Evolutionary conservation across 371 early-diverging fungal species (phyloP), one percentile per base, ranked within the genome.

Genomic region (Mycotypha africana): DNA sequence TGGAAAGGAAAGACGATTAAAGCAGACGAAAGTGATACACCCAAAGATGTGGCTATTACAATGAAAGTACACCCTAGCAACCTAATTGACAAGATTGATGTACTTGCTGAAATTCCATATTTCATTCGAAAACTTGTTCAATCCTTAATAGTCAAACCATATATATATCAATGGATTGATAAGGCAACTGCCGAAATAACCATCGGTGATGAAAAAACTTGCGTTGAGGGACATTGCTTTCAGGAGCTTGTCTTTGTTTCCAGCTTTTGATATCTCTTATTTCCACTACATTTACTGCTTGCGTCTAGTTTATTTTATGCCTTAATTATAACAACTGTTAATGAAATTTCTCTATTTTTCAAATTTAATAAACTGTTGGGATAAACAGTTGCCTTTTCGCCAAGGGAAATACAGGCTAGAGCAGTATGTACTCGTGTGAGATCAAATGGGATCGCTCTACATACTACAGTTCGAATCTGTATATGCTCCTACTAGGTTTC

Each of bases 71-170:
- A 64, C 30, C 74, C 81, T 30, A 68, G 77, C 48, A 69, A 73
- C 37, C 67, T 89, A 42, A 59, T 84, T 43, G 82, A 83, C 35
- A 84, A 88, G 55, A 83, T 95, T 41, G 94, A 97, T 57, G 78
- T 96, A 15, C 62, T 97, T 42, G 73, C 81, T 19, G 89, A 92
- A 60, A 78, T 97, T 51, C 95, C 96, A 17, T 95, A 79, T 67
- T 61, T 95, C 36, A 47, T 97, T 28, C 80, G 92, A 46, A 91
- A 89, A 61, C 60, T 93, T 42, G 87, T 97, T 33, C 92, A 95
- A 58, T 81, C 91, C 0, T 84, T 95, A 51, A 82, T 97, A 34
- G 89, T 94, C 36, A 89, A 89, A 60, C 97, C 97, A 19, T 94
- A 85, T 54, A 77, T 92, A 35, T 97, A 92, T 69, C 91, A 93